Base-by-base conservation (phyloP, 257 asterid species). In the Scutellaria galericulata region DNA sequence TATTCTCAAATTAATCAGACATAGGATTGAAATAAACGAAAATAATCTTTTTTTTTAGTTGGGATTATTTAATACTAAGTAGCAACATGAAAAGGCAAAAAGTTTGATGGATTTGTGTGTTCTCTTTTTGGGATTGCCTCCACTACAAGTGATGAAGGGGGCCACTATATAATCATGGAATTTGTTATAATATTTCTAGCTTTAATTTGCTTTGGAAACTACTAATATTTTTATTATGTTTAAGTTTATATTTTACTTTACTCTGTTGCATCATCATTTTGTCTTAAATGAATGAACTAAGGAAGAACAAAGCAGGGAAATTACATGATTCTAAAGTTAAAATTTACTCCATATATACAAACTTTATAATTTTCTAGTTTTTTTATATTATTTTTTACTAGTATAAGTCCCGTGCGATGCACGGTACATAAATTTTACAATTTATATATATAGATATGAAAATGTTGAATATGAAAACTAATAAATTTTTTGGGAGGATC, bases 101-200 rank as follows among this genome's bases (percentile, higher is more conserved):
- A 64, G 13, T 68, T 68, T 78, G 57, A 67, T 75, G 59, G 31
- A 59, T 60, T 47, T 46, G 13, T 13, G 56, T 54, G 58, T n/a
- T 39, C 42, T 54, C 20, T 27, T 22, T 60, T 37, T 51, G 61
- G 35, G 75, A 18, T 78, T 73, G 82, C 66, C 78, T 59, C 15
- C 54, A 73, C 41, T 67, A 13, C 64, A 78, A 78, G 78, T 73
- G 72, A 71, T 60, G 62, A 54, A 60, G 56, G 74, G 62, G 75
- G 56, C 73, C 72, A 63, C 37, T 59, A 5, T 15, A 66, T 66
- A 62, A 78, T 78, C 61, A 72, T 73, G 54, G 52, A 65, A 48
- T 66, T 47, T 70, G 65, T 24, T 70, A 56, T 64, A 52, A 70
- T 70, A 42, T 45, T 31, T 18, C 37, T 58, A 69, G 8, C 80